Evolutionary conservation across 108 stramenopile species (phyloP).

Genomic region (Epithemia pelagica): DNA sequence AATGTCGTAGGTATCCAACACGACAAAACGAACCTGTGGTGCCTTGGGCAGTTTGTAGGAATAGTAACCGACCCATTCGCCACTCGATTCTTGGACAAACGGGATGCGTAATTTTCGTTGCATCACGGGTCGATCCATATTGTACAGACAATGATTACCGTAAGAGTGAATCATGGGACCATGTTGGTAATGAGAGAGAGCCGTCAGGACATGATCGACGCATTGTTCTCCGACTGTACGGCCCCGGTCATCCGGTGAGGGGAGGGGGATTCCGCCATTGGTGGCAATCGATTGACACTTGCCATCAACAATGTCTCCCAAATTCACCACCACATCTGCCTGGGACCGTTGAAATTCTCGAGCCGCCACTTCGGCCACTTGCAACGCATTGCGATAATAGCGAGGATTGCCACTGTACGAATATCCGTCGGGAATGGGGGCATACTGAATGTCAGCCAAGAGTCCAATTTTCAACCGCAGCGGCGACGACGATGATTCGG

Average conservation of each 20-base stretch:
- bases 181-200: conserved; percentile 38
- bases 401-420: conserved; percentile 56
- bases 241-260: conserved; percentile 20
- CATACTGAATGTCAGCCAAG: conserved; percentile 81
- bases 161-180: conserved; percentile 71
- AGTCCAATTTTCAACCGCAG: conserved; percentile 57
- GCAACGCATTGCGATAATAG: conserved; percentile 65
- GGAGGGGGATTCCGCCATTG: conserved; percentile 24
- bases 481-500: background rate
- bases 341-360: conserved; percentile 46
- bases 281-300: conserved; percentile 52
- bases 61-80: conserved; percentile 34
- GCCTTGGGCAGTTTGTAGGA: conserved; percentile 1
- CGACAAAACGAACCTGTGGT: conserved; percentile 41
- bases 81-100: conserved; percentile 47
- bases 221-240: conserved; percentile 16
- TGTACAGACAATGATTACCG: conserved; percentile 87
- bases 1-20: conserved; percentile 74
- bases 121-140: conserved; percentile 49
- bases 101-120: conserved; percentile 53
- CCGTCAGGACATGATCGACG: conserved; percentile 55
- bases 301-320: conserved; percentile 85
- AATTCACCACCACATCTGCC: conserved; percentile 58
- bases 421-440: conserved; percentile 75
- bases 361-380: conserved; percentile 52